Evolutionary conservation across 2,329 filamentous ascomycete species (phyloP).

Genomic region (Penicillium sp.): DNA sequence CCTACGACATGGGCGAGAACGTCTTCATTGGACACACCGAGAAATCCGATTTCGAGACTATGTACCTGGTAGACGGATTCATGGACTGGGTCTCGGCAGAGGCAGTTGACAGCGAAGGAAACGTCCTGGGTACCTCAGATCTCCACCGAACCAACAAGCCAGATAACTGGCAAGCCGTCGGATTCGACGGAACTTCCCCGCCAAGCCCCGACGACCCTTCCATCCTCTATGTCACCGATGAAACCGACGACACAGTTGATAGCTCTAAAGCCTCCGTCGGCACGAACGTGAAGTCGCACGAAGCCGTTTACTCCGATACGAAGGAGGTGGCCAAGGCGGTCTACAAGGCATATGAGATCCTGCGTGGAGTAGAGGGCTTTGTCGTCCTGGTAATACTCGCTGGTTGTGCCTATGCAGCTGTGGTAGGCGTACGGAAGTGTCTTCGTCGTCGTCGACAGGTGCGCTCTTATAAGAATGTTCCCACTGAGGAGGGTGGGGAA

Average conservation of each 20-base stretch:
- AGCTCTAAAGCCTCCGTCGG: neutral
- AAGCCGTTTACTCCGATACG: neutral
- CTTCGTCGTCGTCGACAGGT: conserved; percentile 21
- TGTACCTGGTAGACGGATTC: conserved; percentile 31
- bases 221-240: neutral
- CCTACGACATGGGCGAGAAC: conserved; percentile 22
- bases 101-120: conserved; percentile 28
- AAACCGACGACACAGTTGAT: conserved; percentile 1
- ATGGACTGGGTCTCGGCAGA: conserved; percentile 34
- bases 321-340: conserved; percentile 17
- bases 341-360: conserved; percentile 26
- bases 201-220: conserved; percentile 25
- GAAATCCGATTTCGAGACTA: conserved; percentile 41
- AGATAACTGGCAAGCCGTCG: conserved; percentile 24
- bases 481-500: conserved; percentile 19
- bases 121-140: conserved; percentile 22
- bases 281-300: neutral
- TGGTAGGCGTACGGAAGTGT: conserved; percentile 16
- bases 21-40: conserved; percentile 27
- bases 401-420: conserved; percentile 16
- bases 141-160: conserved; percentile 21
- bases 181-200: conserved; percentile 14
- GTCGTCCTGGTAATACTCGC: neutral
- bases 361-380: conserved; percentile 11
- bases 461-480: conserved; percentile 26